Evolutionary conservation across 805 yeast species (phyloP).

Genomic region (Blastobotrys muscicola): DNA sequence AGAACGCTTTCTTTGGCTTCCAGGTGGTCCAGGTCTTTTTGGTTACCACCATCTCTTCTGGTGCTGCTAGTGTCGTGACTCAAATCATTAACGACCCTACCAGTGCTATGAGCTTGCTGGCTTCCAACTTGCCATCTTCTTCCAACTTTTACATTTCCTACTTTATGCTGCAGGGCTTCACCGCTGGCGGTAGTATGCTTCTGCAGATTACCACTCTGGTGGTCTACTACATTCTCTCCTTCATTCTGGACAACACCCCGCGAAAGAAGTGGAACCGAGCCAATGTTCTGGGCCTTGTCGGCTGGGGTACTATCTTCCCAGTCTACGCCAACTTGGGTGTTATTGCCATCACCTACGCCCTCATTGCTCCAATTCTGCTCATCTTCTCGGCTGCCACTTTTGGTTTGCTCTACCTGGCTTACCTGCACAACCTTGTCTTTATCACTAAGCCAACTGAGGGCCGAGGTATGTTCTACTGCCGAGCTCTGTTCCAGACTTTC

Average conservation of each 20-base stretch:
- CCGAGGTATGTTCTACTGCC: constrained; percentile 77
- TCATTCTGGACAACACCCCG: constrained; percentile 74
- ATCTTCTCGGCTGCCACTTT: constrained; percentile 67
- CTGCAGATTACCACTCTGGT: constrained; percentile 68
- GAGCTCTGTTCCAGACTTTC: constrained; percentile 81
- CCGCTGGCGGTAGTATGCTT: constrained; percentile 65
- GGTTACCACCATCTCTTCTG: constrained; percentile 73
- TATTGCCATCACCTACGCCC: constrained; percentile 63
- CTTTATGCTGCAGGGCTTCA: constrained; percentile 71
- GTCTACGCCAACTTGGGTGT: constrained; percentile 63
- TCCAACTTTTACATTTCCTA: constrained; percentile 84
- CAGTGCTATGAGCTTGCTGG: constrained; percentile 63
- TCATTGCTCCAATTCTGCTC: constrained; percentile 79
- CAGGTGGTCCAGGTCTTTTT: constrained; percentile 84
- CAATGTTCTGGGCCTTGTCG: constrained; percentile 52
- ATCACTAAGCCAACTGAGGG: constrained; percentile 60
- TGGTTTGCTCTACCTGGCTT: constrained; percentile 63
- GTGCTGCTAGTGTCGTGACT: constrained; percentile 70
- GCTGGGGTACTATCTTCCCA: constrained; percentile 81
- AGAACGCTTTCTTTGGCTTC: constrained; percentile 82
- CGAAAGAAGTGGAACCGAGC: constrained; percentile 82
- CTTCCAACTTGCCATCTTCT: constrained; percentile 75
- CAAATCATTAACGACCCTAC: constrained; percentile 62
- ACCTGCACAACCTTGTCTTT: constrained; percentile 67
- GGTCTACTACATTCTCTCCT: constrained; percentile 61